Evolutionary conservation across 768 basidiomycete species (phyloP), one percentile per base, ranked within the genome.

Genomic region (Pseudohyphozyma bogoriensis): DNA sequence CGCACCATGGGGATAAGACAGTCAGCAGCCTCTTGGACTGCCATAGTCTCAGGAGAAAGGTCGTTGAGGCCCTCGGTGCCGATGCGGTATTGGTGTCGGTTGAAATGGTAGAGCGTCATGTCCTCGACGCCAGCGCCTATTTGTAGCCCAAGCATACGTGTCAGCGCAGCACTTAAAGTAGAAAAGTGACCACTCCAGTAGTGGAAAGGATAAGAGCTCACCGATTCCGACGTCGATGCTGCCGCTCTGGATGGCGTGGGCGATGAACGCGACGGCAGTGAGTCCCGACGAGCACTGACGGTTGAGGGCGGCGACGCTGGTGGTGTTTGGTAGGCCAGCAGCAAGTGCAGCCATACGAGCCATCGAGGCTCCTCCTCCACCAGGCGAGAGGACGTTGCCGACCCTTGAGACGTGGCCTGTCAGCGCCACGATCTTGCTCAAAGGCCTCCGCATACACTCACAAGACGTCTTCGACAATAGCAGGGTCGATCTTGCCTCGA

Each of bases 171-270:
- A n/a, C n/a, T n/a, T n/a, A n/a, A n/a, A n/a, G n/a, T n/a, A n/a
- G n/a, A 16, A 12, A 44, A n/a, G 42, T 44, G 12, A 12, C 22
- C 42, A 44, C 42, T 44, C 22, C 9, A 11, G 12, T 24, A 22
- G 22, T 12, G 24, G 5, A 24, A 45, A 22, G 22, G 9, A 45
- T 4, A n/a, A n/a, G 44, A 22, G 26, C 29, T 72, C 72, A n/a
- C 89, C 91, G 55, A 95, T 74, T 31, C 91, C 91, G 44, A 95
- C 77, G n/a, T 85, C 82, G n/a, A 83, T 83, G 69, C 92, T 87
- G 24, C 85, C 85, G 15, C 82, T 74, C 65, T 82, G 79, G 65
- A 95, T 89, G 52, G 85, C 80, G 72, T 92, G 85, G n/a, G 89
- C 88, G 52, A 96, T 85, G 69, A 77, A 71, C 54, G 87, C 82